Conservation (phyloP, 1,284 basidiomycete species). For the Singerocomus rubriflavus region DNA sequence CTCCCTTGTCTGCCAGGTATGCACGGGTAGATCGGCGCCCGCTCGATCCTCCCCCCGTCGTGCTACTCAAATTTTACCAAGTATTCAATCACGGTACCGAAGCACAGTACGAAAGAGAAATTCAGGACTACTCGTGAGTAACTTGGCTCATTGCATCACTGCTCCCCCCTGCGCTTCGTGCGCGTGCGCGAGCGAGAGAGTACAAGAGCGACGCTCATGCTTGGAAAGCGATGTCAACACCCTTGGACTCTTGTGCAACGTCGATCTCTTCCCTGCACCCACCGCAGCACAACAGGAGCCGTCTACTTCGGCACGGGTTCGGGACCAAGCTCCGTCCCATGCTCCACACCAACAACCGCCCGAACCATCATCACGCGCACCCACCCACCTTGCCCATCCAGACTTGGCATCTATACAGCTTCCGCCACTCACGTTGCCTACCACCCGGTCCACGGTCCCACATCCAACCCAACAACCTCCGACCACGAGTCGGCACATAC, state of each 20-base stretch:
- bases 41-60: constrained; percentile 63
- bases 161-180: not conserved
- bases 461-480: constrained; percentile 5
- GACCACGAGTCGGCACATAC: constrained; percentile 26
- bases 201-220: constrained; percentile 1
- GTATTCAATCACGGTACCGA: constrained; percentile 42
- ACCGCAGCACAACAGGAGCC: constrained; percentile 12
- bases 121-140: constrained; percentile 46
- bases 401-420: constrained; percentile 19
- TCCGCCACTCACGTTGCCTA: constrained; percentile 22
- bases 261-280: constrained; percentile 59
- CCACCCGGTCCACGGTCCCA: constrained; percentile 1
- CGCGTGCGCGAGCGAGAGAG: not conserved
- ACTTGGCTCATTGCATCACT: not conserved
- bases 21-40: constrained; percentile 60
- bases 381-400: constrained; percentile 19
- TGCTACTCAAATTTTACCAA: constrained; percentile 48
- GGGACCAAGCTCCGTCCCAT: constrained; percentile 8
- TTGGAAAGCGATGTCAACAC: constrained; percentile 41
- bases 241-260: constrained; percentile 59
- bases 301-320: not conserved
- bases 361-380: constrained; percentile 10
- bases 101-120: constrained; percentile 41
- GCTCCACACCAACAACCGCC: constrained; percentile 9
- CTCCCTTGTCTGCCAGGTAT: constrained; percentile 39